Conservation (phyloP, 257 asterid species). For the Solanum chiquidenum region DNA sequence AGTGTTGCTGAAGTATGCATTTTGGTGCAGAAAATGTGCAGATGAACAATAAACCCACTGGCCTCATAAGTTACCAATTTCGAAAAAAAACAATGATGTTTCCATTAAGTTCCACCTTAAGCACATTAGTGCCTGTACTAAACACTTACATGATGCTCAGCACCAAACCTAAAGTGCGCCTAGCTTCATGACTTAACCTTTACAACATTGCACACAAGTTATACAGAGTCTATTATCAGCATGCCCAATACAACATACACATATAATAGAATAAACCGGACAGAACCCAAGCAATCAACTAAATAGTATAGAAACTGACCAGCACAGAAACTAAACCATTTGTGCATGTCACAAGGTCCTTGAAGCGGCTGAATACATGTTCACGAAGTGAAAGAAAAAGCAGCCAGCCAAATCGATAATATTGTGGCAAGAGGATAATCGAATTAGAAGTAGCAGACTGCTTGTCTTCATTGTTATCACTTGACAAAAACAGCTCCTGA, state of each 20-base stretch:
- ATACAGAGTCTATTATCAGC: not conserved
- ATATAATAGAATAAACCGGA: not conserved
- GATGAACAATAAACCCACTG: not conserved
- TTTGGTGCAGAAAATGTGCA: not conserved
- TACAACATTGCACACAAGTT: not conserved
- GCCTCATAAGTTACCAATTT: not conserved
- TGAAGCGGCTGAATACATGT: constrained; percentile 57
- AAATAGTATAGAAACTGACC: constrained; percentile 43
- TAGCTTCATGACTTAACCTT: not conserved
- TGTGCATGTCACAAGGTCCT: constrained; percentile 81
- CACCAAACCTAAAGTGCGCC: not conserved
- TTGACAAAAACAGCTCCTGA: constrained; percentile 49
- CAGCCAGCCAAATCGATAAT: constrained; percentile 94
- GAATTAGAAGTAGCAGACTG: constrained; percentile 20
- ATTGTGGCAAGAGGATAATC: constrained; percentile 23
- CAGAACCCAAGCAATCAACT: constrained; percentile 4
- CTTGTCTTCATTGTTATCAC: constrained; percentile 37
- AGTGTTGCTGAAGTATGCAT: not conserved
- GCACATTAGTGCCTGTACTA: not conserved
- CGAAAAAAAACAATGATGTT: not conserved
- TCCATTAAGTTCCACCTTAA: not conserved
- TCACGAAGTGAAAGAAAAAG: constrained; percentile 78
- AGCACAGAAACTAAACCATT: constrained; percentile 77
- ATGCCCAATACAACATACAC: not conserved
- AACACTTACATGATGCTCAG: not conserved